These are phyloP conservation scores for Fraxinus anomala DNA, from an alignment of 257 asterid species.

Conservation along the genomic window DNA sequence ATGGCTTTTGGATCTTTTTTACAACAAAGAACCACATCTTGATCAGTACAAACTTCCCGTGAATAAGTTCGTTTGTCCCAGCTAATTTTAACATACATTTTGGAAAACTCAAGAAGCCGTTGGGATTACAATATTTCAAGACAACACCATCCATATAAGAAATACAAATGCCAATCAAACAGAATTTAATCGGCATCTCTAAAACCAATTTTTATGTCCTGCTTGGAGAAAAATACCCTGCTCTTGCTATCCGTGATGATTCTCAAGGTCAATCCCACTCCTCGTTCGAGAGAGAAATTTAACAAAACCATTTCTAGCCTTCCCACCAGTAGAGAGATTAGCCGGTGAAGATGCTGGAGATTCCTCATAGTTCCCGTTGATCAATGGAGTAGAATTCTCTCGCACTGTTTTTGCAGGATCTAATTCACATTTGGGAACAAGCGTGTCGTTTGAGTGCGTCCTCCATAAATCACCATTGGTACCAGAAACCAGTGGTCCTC, in stretches of 20 bases:
- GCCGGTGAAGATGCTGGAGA: slow-evolving; percentile 43
- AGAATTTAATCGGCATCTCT: neutral
- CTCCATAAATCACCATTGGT: slow-evolving; percentile 38
- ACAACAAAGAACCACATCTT: neutral
- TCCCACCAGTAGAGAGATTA: slow-evolving; percentile 33
- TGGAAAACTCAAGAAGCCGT: neutral
- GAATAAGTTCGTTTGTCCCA: neutral
- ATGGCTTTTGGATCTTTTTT: neutral
- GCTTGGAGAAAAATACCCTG: neutral
- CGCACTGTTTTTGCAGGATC: slow-evolving; percentile 31
- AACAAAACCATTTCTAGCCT: slow-evolving; percentile 56
- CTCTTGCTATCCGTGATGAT: slow-evolving; percentile 33
- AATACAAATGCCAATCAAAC: slow-evolving; percentile 3
- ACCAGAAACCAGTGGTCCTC: slow-evolving; percentile 31
- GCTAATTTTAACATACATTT: neutral
- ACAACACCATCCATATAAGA: neutral
- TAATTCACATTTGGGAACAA: slow-evolving; percentile 29
- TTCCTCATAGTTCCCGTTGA: slow-evolving; percentile 44
- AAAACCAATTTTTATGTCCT: neutral
- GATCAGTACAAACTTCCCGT: neutral
- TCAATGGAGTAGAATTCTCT: slow-evolving; percentile 29
- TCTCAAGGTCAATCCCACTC: slow-evolving; percentile 46
- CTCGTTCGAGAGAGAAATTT: slow-evolving; percentile 57
- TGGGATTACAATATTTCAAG: neutral
- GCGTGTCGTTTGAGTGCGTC: slow-evolving; percentile 33